A percentile compares a stretch with the other conserved stretches of the same genome.
Evolutionary conservation across 345 rosid genomes (phyloP).

Genomic region (Citrus sinensis): DNA sequence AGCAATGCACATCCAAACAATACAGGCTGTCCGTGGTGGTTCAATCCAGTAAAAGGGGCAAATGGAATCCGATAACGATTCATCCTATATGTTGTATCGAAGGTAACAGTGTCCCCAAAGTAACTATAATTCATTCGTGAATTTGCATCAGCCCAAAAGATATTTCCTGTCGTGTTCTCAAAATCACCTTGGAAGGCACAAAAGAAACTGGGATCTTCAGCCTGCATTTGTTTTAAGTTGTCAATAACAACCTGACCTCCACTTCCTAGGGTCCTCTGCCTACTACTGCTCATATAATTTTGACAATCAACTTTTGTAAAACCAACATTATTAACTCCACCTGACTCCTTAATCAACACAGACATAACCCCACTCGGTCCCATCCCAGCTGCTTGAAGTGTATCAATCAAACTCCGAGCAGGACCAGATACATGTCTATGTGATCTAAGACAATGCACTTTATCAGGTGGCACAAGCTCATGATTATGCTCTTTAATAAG

Average conservation of each 20-base stretch:
- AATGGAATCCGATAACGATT: constrained; percentile 41
- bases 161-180: constrained; percentile 32
- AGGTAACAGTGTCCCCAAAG: constrained; percentile 44
- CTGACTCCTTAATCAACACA: constrained; percentile 48
- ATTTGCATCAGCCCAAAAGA: constrained; percentile 46
- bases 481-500: constrained; percentile 43
- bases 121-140: constrained; percentile 31
- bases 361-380: constrained; percentile 49
- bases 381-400: constrained; percentile 57
- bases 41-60: constrained; percentile 45
- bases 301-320: constrained; percentile 52
- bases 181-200: constrained; percentile 38
- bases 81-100: constrained; percentile 39
- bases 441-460: constrained; percentile 49
- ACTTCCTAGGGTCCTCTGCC: constrained; percentile 41
- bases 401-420: constrained; percentile 49
- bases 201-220: constrained; percentile 37
- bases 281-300: constrained; percentile 44
- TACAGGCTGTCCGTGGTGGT: constrained; percentile 49
- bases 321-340: constrained; percentile 48
- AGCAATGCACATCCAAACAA: constrained; percentile 48
- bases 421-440: constrained; percentile 49
- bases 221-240: constrained; percentile 37
- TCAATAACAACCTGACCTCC: constrained; percentile 36
- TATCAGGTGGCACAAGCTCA: constrained; percentile 48